Percentiles rank a stretch among this genome's conserved stretches.
These are phyloP conservation scores for Cyphellophora attinorum DNA, from an alignment of 2,329 filamentous ascomycete genomes.

Conservation along the genomic window DNA sequence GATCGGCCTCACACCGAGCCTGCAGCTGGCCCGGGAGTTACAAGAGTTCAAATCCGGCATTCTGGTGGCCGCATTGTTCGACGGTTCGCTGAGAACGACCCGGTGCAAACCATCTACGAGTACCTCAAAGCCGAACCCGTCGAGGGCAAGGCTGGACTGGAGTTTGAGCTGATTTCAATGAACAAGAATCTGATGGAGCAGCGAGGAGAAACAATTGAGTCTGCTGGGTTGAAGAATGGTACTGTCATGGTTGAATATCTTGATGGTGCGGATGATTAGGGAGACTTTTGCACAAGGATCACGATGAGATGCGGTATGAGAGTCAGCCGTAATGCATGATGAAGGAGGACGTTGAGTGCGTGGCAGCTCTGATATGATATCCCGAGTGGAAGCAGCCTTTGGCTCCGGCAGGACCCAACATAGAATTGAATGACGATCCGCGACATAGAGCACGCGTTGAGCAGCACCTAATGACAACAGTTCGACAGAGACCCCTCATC, in stretches of 20 bases:
- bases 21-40: constrained; percentile 59
- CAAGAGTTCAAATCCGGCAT: constrained; percentile 86
- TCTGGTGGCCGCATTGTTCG: constrained; percentile 76
- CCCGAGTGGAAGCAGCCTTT: no score
- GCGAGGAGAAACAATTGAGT: constrained; percentile 64
- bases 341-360: no score
- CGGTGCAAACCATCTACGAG: constrained; percentile 78
- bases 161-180: constrained; percentile 84
- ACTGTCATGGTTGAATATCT: constrained; percentile 93
- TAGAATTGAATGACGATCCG: no score
- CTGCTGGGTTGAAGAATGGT: constrained; percentile 79
- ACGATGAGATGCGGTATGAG: no score
- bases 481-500: no score
- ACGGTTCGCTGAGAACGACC: constrained; percentile 68
- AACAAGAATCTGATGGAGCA: constrained; percentile 73
- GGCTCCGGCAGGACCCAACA: no score
- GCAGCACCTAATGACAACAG: no score
- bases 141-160: constrained; percentile 65
- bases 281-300: no score
- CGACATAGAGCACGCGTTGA: no score
- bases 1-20: constrained; percentile 71
- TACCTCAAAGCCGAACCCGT: constrained; percentile 88
- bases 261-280: constrained; percentile 30
- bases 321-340: no score
- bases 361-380: no score